Base-by-base conservation (phyloP, 2,329 filamentous ascomycete genomes). In the Huntiella moniliformis region DNA sequence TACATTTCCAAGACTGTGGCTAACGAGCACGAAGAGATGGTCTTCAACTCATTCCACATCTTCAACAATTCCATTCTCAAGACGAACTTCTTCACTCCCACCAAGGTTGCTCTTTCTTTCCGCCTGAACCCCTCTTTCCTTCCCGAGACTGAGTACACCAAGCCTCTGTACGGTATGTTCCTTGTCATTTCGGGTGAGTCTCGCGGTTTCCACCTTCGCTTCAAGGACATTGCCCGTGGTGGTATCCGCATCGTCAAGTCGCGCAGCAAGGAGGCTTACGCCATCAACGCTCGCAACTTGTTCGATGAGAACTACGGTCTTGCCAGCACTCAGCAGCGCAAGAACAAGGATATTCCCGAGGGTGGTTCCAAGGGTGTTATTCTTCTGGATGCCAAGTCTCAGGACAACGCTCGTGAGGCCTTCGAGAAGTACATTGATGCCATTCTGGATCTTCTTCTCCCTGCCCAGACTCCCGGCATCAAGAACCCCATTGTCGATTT, bases 371-470 rank as follows among this genome's bases (percentile, higher is more conserved):
- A 98, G 68, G 91, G 91, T 66, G 91, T 98, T 48, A 88, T 98
- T 50, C 73, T 98, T 40, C 76, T 98, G 36, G 88, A 98, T 61
- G 77, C 84, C 52, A 80, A 87, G 60, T 86, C 95, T 63, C 91
- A 98, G 63, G 85, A 95, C 62, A 92, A 88, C 66, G 81, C 81
- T 13, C 74, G 73, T 41, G 86, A 93, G 51, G 88, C 91, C 2
- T 98, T 98, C 56, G 88, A 98, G 67, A 98, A 98, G 70, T 98
- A 98, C 66, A 98, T 98, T 57, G 91, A 98, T 67, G 93, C 85
- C 60, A 95, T 98, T 56, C 72, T 98, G 59, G 91, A 98, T 62
- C 76, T 98, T 52, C 75, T 98, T 34, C 71, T 98, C 40, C 85
- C 84, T 8, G 85, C 91, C 1, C 73, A 77, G 55, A 94, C 86